Conservation (phyloP, 805 yeast genomes). For the Cyberlindnera xylosilytica region DNA sequence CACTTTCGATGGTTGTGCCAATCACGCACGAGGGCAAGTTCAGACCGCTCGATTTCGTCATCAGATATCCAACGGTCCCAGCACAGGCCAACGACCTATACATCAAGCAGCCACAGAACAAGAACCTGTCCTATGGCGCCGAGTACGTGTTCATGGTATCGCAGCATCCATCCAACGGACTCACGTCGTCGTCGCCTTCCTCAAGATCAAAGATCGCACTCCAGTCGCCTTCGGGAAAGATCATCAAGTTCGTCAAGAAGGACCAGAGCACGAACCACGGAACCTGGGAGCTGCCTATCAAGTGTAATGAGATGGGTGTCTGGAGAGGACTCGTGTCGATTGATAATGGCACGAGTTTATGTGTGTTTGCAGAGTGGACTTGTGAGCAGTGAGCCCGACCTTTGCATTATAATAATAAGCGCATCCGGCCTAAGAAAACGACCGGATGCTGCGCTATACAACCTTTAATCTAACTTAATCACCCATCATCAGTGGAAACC, state of each 20-base stretch:
- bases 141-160: conserved; percentile 62
- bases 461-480: too few relatives aligned
- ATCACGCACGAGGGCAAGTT: conserved; percentile 66
- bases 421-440: too few relatives aligned
- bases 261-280: conserved; percentile 49
- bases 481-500: too few relatives aligned
- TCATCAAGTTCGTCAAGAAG: conserved; percentile 52
- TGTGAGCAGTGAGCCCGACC: conserved; percentile 39
- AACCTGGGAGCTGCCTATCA: conserved; percentile 56
- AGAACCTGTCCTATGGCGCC: conserved; percentile 50
- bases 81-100: conserved; percentile 73
- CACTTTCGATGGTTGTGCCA: conserved; percentile 71
- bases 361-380: conserved; percentile 89
- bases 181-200: conserved; percentile 12
- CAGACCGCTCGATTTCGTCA: conserved; percentile 64
- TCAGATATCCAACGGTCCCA: conserved; percentile 67
- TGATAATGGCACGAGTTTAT: conserved; percentile 76
- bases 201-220: conserved; percentile 57
- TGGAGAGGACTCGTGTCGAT: conserved; percentile 84
- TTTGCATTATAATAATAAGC: too few relatives aligned
- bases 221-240: conserved; percentile 83
- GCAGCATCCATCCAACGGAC: conserved; percentile 40
- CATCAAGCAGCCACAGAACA: conserved; percentile 80
- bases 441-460: too few relatives aligned
- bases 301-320: conserved; percentile 67